Evolutionary conservation across 805 yeast species (phyloP).

Genomic region (Candida mattraensis): DNA sequence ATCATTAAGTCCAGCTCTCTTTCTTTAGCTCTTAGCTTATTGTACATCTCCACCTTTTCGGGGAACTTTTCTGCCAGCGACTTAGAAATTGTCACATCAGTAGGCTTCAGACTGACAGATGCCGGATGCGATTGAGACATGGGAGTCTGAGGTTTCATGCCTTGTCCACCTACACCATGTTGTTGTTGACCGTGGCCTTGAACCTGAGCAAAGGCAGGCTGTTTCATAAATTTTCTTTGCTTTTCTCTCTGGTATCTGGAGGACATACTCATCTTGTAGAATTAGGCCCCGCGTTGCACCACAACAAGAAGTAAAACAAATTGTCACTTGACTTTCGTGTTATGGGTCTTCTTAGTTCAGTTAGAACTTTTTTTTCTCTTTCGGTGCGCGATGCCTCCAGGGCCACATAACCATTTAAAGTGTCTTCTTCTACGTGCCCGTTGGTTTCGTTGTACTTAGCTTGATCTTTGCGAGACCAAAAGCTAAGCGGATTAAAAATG

Average conservation of each 20-base stretch:
- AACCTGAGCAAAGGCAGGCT: conserved; percentile 15
- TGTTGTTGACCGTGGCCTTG: conserved; percentile 16
- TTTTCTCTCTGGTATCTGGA: conserved; percentile 23
- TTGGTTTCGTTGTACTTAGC: too few species aligned
- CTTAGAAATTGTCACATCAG: conserved; percentile 34
- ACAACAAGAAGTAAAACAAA: conserved; percentile 1
- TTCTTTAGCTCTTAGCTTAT: conserved; percentile 78
- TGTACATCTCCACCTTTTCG: conserved; percentile 62
- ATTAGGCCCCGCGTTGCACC: neutral
- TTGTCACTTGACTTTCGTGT: conserved; percentile 1
- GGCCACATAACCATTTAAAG: conserved; percentile 20
- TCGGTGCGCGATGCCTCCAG: conserved; percentile 3
- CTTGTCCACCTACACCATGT: conserved; percentile 14
- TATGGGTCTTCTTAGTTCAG: conserved; percentile 1
- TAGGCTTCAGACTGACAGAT: conserved; percentile 35
- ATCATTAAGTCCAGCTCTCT: conserved; percentile 75
- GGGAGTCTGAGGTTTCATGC: conserved; percentile 14
- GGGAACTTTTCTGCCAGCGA: conserved; percentile 33
- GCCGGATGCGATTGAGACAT: conserved; percentile 20
- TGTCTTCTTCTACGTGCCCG: too few species aligned
- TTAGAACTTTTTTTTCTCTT: conserved; percentile 4
- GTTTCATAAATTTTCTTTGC: conserved; percentile 18
- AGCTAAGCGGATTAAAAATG: neutral
- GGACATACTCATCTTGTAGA: conserved; percentile 10
- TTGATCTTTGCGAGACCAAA: neutral